Conservation (phyloP, 2,329 filamentous ascomycete genomes). For the Fusarium buxicola region DNA sequence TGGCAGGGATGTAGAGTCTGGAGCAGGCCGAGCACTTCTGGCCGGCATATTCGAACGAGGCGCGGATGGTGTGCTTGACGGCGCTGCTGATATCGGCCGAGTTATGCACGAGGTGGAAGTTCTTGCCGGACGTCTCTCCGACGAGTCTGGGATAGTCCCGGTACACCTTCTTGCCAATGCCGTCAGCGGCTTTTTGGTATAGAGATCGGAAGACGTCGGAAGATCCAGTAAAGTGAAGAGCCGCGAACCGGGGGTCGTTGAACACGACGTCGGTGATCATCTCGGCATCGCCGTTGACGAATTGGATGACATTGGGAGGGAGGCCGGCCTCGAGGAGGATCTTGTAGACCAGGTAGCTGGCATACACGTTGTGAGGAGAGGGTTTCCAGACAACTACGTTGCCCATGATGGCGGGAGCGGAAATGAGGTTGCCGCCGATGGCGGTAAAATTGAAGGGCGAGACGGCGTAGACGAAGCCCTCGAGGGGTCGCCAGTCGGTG, state of each 20-base stretch:
- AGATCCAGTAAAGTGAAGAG: conserved; percentile 92
- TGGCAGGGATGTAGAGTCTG: conserved; percentile 76
- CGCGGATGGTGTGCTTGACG: conserved; percentile 82
- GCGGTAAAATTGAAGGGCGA: conserved; percentile 98
- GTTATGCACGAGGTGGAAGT: conserved; percentile 85
- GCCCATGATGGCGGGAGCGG: conserved; percentile 85
- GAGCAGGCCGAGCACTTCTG: conserved; percentile 92
- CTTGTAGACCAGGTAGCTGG: conserved; percentile 88
- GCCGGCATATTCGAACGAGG: conserved; percentile 89
- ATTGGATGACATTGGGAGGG: conserved; percentile 88
- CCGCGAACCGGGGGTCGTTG: conserved; percentile 80
- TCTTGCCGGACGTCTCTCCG: conserved; percentile 91
- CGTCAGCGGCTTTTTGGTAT: conserved; percentile 84
- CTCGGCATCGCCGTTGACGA: conserved; percentile 86
- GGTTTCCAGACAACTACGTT: conserved; percentile 98
- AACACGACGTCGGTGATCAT: conserved; percentile 83
- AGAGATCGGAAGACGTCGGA: conserved; percentile 89
- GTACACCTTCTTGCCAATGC: conserved; percentile 83
- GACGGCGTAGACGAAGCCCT: conserved; percentile 94
- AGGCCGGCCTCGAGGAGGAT: conserved; percentile 91
- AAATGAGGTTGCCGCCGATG: conserved; percentile 86
- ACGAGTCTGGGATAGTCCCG: conserved; percentile 86
- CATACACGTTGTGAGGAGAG: conserved; percentile 82
- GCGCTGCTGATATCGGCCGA: conserved; percentile 82
- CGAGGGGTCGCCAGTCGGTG: conserved; percentile 66